Conservation (phyloP, 2,329 filamentous ascomycete species). For the Xylariaceae sp. region DNA sequence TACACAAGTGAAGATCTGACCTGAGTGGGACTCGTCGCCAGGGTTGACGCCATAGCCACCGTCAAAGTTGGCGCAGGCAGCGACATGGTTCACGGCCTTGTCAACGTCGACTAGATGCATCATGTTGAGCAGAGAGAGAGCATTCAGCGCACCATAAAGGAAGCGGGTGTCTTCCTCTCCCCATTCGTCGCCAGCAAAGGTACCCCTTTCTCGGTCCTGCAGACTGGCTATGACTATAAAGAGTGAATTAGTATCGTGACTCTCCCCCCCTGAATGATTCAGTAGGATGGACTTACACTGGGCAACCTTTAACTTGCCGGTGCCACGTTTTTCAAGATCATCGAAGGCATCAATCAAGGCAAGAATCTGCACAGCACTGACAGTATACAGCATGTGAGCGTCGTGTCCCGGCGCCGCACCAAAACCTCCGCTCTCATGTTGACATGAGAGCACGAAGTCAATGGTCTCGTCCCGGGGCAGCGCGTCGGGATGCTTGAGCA, state of each 20-base stretch:
- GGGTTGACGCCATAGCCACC: constrained; percentile 88
- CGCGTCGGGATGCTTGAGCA: constrained; percentile 74
- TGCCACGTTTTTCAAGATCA: constrained; percentile 67
- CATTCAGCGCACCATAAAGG: constrained; percentile 83
- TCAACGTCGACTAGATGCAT: constrained; percentile 70
- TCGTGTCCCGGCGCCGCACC: constrained; percentile 92
- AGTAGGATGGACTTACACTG: constrained; percentile 58
- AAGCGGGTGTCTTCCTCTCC: constrained; percentile 95
- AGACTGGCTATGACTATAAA: constrained; percentile 67
- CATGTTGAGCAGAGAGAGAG: constrained; percentile 74
- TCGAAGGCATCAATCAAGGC: constrained; percentile 79
- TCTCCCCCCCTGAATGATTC: constrained; percentile 8
- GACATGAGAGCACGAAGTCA: constrained; percentile 91
- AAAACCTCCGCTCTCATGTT: constrained; percentile 84
- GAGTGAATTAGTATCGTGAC: constrained; percentile 14
- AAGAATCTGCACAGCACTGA: constrained; percentile 90
- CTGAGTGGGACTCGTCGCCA: constrained; percentile 88
- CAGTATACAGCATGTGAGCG: constrained; percentile 91
- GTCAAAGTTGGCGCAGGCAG: constrained; percentile 85
- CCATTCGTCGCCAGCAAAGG: constrained; percentile 93
- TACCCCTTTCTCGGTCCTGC: constrained; percentile 75
- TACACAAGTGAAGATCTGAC: constrained; percentile 92
- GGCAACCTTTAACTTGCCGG: constrained; percentile 67
- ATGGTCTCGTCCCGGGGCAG: constrained; percentile 77
- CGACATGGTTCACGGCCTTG: constrained; percentile 73